Conservation (phyloP, 768 basidiomycete genomes). For the Cubamyces sp. region DNA sequence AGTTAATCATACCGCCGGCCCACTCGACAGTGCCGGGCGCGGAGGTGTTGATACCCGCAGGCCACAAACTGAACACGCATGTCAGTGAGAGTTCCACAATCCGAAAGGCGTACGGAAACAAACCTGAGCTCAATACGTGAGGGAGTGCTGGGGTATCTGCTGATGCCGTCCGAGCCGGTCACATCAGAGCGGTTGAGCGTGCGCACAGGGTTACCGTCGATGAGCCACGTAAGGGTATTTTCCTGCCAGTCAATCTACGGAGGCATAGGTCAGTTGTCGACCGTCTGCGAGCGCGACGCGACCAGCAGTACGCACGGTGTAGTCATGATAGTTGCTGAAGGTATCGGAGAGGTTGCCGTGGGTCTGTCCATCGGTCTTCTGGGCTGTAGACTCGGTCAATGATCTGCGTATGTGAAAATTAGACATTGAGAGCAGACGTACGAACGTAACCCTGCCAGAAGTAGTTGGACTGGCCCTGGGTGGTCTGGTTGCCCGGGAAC, state of each 20-base stretch:
- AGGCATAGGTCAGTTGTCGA: not conserved
- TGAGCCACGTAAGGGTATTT: slow-evolving; percentile 61
- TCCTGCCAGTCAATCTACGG: slow-evolving; percentile 81
- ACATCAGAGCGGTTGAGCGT: slow-evolving; percentile 62
- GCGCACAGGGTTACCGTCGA: slow-evolving; percentile 75
- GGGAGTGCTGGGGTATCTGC: slow-evolving; percentile 76
- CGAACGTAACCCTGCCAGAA: slow-evolving; percentile 79
- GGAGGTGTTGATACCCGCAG: slow-evolving; percentile 68
- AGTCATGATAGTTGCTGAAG: slow-evolving; percentile 73
- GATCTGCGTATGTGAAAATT: not conserved
- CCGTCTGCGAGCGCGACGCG: not conserved
- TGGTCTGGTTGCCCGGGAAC: slow-evolving; percentile 67
- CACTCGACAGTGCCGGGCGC: slow-evolving; percentile 75
- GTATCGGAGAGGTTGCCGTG: slow-evolving; percentile 61
- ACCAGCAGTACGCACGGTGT: slow-evolving; percentile 53
- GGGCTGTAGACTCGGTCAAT: slow-evolving; percentile 35
- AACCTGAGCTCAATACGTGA: slow-evolving; percentile 82
- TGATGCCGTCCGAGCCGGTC: slow-evolving; percentile 56
- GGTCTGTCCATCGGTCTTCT: slow-evolving; percentile 52
- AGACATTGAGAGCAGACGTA: slow-evolving; percentile 37
- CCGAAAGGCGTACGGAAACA: slow-evolving; percentile 21
- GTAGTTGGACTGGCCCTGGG: slow-evolving; percentile 75
- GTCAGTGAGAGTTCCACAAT: too few species aligned
- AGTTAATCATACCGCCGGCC: slow-evolving; percentile 85
- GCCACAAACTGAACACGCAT: slow-evolving; percentile 59